Evolutionary conservation across 1,139 yeast genomes (phyloP).

Genomic region (Blastobotrys indianensis): DNA sequence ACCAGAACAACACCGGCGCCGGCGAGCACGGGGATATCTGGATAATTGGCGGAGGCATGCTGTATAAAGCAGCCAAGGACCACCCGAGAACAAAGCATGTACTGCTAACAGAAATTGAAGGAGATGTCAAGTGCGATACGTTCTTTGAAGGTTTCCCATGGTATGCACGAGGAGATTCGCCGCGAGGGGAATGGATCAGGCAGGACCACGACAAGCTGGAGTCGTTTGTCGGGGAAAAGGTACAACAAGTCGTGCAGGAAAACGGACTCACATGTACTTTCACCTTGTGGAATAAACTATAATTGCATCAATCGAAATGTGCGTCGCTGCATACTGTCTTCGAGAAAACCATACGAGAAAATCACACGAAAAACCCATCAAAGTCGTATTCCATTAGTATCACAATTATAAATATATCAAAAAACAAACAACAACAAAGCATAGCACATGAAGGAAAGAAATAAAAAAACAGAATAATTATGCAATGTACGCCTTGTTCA

Average conservation of each 20-base stretch:
- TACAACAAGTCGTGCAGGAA: constrained; percentile 41
- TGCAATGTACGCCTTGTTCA: constrained; percentile 60
- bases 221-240: constrained; percentile 38
- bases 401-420: background rate
- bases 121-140: constrained; percentile 46
- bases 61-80: constrained; percentile 55
- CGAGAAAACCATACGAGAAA: too few species aligned
- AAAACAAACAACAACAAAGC: background rate
- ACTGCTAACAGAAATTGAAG: constrained; percentile 64
- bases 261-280: constrained; percentile 46
- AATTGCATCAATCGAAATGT: too few species aligned
- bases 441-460: background rate
- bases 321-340: too few species aligned
- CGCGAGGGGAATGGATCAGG: constrained; percentile 33
- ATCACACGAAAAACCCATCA: too few species aligned
- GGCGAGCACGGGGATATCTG: constrained; percentile 42
- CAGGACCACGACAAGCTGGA: constrained; percentile 34
- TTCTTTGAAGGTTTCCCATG: constrained; percentile 45
- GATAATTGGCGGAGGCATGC: constrained; percentile 90
- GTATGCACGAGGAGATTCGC: constrained; percentile 15
- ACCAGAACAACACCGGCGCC: constrained; percentile 12
- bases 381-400: background rate
- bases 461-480: background rate
- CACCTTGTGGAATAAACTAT: constrained; percentile 43
- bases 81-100: constrained; percentile 48